Conservation (phyloP, 164 flowering plant genomes). For the Chimonanthus praecox region DNA sequence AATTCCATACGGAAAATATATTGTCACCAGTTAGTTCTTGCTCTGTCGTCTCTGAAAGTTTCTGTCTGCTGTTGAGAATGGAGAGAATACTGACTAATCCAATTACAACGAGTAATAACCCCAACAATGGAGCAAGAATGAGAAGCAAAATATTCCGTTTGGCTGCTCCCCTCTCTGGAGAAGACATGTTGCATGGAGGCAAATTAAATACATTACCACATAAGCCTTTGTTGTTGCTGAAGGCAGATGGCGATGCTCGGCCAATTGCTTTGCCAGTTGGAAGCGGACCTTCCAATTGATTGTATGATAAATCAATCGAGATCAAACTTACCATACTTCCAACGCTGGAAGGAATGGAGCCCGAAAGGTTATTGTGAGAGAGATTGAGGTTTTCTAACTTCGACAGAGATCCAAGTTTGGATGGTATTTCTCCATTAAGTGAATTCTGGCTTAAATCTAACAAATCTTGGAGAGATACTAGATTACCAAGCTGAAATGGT, state of each 20-base stretch:
- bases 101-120: neutral
- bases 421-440: neutral
- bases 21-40: neutral
- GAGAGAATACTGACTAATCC: neutral
- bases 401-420: neutral
- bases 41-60: neutral
- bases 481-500: conserved; percentile 5
- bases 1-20: conserved; percentile 9
- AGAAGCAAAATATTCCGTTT: neutral
- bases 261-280: neutral
- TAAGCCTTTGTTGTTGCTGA: neutral
- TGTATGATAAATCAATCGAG: conserved; percentile 4
- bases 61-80: no score
- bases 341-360: conserved; percentile 3
- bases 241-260: neutral
- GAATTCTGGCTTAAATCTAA: conserved; percentile 1
- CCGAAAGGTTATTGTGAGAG: conserved; percentile 7
- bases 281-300: conserved; percentile 4
- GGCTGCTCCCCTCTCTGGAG: neutral
- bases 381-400: conserved; percentile 1
- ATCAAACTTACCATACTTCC: neutral
- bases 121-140: neutral
- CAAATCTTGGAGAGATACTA: neutral
- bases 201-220: neutral
- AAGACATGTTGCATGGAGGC: conserved; percentile 1